Conservation (phyloP, 805 yeast species). For the Metschnikowia hibisci region DNA sequence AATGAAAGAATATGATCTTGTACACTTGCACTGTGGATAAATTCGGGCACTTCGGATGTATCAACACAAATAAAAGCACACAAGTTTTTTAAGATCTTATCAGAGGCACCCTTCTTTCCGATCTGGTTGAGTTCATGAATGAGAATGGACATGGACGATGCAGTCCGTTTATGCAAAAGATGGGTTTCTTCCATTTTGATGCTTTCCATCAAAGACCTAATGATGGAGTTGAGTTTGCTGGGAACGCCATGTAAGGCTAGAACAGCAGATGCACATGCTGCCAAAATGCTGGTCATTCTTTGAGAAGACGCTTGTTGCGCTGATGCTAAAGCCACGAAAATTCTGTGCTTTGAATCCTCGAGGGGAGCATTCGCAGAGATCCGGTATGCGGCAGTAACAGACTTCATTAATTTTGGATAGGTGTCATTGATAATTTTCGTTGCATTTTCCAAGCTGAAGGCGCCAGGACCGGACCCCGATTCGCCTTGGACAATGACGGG, state of each 20-base stretch:
- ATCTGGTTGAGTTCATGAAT: constrained; percentile 53
- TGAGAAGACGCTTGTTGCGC: constrained; percentile 51
- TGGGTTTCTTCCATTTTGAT: constrained; percentile 69
- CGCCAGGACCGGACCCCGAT: constrained; percentile 88
- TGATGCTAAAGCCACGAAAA: constrained; percentile 61
- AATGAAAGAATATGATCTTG: constrained; percentile 64
- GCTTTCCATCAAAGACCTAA: constrained; percentile 88
- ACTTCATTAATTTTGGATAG: constrained; percentile 59
- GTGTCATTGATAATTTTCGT: constrained; percentile 61
- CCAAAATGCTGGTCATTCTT: constrained; percentile 57
- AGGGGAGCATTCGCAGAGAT: constrained; percentile 67
- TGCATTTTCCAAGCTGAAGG: constrained; percentile 78
- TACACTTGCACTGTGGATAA: constrained; percentile 55
- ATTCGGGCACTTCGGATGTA: constrained; percentile 93
- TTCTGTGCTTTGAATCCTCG: constrained; percentile 73
- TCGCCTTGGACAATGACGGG: constrained; percentile 95
- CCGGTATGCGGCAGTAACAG: constrained; percentile 64
- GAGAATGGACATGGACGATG: constrained; percentile 62
- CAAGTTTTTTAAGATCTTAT: constrained; percentile 83
- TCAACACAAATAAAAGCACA: constrained; percentile 94
- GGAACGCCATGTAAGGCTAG: constrained; percentile 69
- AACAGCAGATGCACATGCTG: constrained; percentile 74
- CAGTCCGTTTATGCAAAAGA: constrained; percentile 67
- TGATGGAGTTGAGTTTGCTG: constrained; percentile 80
- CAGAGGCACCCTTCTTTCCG: constrained; percentile 71